Conservation (phyloP, 2,329 filamentous ascomycete species). For the Xylariaceae sp. region DNA sequence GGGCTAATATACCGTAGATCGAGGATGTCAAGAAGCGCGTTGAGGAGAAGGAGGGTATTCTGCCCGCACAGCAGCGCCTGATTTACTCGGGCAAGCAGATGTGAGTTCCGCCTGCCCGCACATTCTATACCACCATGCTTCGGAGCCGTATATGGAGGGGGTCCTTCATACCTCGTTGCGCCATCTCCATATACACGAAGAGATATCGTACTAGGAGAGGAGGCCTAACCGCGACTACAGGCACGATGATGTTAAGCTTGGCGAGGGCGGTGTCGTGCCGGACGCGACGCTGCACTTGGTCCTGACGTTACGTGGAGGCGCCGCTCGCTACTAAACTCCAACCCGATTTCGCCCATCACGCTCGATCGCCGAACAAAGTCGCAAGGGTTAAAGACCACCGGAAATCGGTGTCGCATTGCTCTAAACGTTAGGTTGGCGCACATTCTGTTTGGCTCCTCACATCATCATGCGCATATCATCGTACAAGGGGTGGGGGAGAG, state of each 20-base stretch:
- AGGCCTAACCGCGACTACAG: slow-evolving; percentile 41
- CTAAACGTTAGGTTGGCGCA: neutral
- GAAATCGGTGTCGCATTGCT: neutral
- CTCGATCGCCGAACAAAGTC: neutral
- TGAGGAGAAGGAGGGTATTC: slow-evolving; percentile 98
- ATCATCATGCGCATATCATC: no score
- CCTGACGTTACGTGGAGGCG: slow-evolving; percentile 81
- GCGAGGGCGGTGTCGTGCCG: slow-evolving; percentile 84
- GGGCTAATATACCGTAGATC: slow-evolving; percentile 52
- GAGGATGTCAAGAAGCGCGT: slow-evolving; percentile 97
- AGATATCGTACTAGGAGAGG: neutral
- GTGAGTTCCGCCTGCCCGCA: slow-evolving; percentile 49
- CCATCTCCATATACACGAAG: neutral
- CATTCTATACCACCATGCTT: neutral
- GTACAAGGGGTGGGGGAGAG: no score
- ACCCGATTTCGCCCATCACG: neutral
- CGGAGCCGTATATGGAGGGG: neutral
- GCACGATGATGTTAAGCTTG: slow-evolving; percentile 90
- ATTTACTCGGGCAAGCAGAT: slow-evolving; percentile 99
- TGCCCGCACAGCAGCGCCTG: slow-evolving; percentile 89
- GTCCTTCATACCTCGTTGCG: neutral
- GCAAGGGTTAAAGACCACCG: neutral
- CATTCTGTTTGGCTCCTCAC: no score
- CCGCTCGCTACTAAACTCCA: neutral
- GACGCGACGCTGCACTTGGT: slow-evolving; percentile 94